These are phyloP conservation scores for Cystobasidium slooffiae DNA, from an alignment of 1,284 basidiomycete species.

Conservation along the genomic window DNA sequence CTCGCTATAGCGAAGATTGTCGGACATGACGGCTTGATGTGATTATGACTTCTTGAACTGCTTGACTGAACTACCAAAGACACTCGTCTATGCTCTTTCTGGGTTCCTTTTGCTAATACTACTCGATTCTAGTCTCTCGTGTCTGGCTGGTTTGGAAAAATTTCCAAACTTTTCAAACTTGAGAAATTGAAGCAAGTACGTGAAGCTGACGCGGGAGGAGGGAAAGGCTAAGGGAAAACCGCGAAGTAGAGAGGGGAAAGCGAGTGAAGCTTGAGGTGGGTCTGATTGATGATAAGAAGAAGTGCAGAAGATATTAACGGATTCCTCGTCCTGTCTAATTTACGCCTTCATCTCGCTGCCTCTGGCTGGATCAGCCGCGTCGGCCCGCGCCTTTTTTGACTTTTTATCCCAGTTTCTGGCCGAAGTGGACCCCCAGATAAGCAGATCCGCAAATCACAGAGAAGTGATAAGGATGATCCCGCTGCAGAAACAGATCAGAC, in stretches of 20 bases:
- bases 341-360: constrained; percentile 3
- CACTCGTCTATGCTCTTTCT: constrained; percentile 16
- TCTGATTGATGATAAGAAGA: constrained; percentile 13
- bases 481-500: not conserved
- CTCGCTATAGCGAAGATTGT: not conserved
- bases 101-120: constrained; percentile 14
- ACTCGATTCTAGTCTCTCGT: constrained; percentile 1
- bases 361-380: not conserved
- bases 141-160: constrained; percentile 10
- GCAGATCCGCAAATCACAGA: constrained; percentile 6
- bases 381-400: not conserved
- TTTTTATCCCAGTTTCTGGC: constrained; percentile 10
- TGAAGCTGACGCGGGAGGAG: constrained; percentile 25
- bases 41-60: not conserved
- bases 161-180: not conserved
- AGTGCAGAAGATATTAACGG: not conserved
- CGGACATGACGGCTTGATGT: constrained; percentile 3
- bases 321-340: not conserved
- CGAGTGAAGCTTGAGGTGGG: not conserved
- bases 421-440: constrained; percentile 17
- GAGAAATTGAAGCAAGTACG: not conserved
- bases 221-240: constrained; percentile 32
- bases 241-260: constrained; percentile 8
- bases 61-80: not conserved
- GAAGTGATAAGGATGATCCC: not conserved